These are phyloP conservation scores for Hymenoscyphus salicellus DNA, from an alignment of 2,329 filamentous ascomycete genomes.

Conservation along the genomic window DNA sequence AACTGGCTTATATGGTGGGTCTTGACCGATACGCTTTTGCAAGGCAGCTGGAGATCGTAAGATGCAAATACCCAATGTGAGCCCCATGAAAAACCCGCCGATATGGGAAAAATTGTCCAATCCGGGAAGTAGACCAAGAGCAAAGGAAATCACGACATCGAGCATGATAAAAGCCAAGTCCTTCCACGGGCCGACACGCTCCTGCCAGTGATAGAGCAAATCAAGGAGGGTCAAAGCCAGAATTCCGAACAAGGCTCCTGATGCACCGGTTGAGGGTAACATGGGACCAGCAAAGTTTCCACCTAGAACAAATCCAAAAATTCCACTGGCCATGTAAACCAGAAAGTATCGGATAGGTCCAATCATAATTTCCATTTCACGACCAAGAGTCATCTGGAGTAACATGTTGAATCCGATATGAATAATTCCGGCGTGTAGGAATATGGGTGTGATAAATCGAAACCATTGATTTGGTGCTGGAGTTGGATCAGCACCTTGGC, in stretches of 20 bases:
- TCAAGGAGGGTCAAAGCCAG: slow-evolving; percentile 86
- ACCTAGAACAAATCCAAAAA: slow-evolving; percentile 93
- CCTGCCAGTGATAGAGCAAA: slow-evolving; percentile 86
- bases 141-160: slow-evolving; percentile 85
- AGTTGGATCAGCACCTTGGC: slow-evolving; percentile 46
- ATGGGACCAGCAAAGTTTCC: slow-evolving; percentile 86
- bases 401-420: slow-evolving; percentile 96
- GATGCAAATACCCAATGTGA: slow-evolving; percentile 81
- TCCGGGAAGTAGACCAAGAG: slow-evolving; percentile 84
- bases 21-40: slow-evolving; percentile 68
- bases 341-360: slow-evolving; percentile 83
- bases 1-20: slow-evolving; percentile 70
- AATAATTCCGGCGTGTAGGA: slow-evolving; percentile 88
- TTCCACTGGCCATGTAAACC: slow-evolving; percentile 86
- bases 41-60: slow-evolving; percentile 83
- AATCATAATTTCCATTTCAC: slow-evolving; percentile 89
- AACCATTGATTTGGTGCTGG: slow-evolving; percentile 84
- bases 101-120: slow-evolving; percentile 98
- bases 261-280: slow-evolving; percentile 82
- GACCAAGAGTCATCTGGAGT: slow-evolving; percentile 82
- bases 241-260: slow-evolving; percentile 86
- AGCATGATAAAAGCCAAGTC: slow-evolving; percentile 85
- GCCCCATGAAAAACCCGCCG: slow-evolving; percentile 88
- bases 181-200: slow-evolving; percentile 71
- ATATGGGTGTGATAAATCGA: slow-evolving; percentile 93